Base-by-base conservation (phyloP, 768 basidiomycete genomes). In the Kwoniella pini region DNA sequence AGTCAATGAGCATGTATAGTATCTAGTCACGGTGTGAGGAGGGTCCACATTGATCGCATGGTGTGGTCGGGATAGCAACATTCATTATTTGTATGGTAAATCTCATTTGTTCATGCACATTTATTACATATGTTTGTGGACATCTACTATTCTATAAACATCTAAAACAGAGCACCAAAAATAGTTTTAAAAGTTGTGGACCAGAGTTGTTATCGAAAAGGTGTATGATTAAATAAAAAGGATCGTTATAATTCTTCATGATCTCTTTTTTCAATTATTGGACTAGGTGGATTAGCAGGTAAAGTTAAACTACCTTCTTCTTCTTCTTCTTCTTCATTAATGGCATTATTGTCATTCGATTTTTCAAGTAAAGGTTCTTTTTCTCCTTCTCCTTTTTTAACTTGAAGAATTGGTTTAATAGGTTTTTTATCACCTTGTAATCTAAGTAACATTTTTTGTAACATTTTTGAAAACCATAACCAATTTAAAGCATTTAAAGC, bases 401-500 rank as follows among this genome's bases (percentile, higher is more conserved):
- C 13, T 10, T 36, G n/a, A n/a, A n/a, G n/a, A n/a, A n/a, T n/a
- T n/a, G n/a, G n/a, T 15, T 46, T 26, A 17, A 24, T 17, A 21
- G 55, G 24, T 15, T 44, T 57, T 7, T 65, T 58, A 11, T 60
- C 58, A 22, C 68, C 69, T 44, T 55, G 28, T n/a, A 67, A n/a
- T 43, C 60, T 42, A 12, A 60, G 62, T 17, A 70, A n/a, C 59
- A 72, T 69, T 62, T 71, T 69, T 17, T 53, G 33, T n/a, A 69
- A 50, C 68, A 74, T 77, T 55, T 75, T 73, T 54, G 65, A 71
- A 44, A 77, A 77, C 75, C 75, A 74, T 12, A 71, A 56, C 69
- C 86, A 86, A 76, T 93, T 94, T 22, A 94, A 80, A 3, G 81
- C 80, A 67, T 90, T 86, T 10, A 93, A 80, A 31, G 85, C 70